phyloP scores from a whole-genome alignment of 1,284 basidiomycete species.

The Rhodotorula sp. region DNA sequence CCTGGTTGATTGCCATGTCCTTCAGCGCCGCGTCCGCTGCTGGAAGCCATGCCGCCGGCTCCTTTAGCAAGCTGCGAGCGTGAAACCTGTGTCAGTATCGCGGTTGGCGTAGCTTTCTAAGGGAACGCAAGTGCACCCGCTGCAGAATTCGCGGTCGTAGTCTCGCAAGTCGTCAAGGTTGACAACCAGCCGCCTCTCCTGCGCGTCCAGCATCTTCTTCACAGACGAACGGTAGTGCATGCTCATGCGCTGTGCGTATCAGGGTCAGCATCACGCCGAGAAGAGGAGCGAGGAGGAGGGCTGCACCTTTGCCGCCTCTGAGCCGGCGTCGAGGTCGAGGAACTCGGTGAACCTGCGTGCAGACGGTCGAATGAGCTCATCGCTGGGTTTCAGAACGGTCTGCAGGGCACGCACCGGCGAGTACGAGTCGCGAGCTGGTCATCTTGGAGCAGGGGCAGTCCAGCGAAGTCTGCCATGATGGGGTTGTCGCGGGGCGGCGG shows the following conservation, averaged over 20 bases:
- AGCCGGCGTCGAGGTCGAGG: conserved; percentile 33
- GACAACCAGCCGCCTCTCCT: conserved; percentile 85
- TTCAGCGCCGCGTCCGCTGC: conserved; percentile 84
- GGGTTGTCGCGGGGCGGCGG: not conserved
- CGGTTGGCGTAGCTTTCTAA: too few relatives aligned
- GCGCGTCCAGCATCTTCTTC: conserved; percentile 75
- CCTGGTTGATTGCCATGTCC: conserved; percentile 76
- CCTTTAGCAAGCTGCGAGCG: conserved; percentile 68
- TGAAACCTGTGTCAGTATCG: not conserved
- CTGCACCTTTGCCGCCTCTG: conserved; percentile 26
- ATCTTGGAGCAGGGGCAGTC: conserved; percentile 53
- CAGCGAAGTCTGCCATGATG: conserved; percentile 14
- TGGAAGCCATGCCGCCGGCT: conserved; percentile 84
- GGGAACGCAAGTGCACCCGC: conserved; percentile 48
- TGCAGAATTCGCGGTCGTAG: conserved; percentile 73
- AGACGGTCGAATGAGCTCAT: not conserved
- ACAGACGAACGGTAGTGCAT: conserved; percentile 82
- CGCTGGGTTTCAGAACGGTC: too few relatives aligned
- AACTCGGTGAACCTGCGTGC: conserved; percentile 33
- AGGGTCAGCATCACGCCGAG: not conserved
- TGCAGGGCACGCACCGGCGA: conserved; percentile 17
- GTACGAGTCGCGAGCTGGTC: conserved; percentile 71
- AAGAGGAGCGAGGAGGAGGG: not conserved
- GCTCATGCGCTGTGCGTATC: conserved; percentile 27
- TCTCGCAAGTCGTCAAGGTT: conserved; percentile 96